Percentiles rank a stretch among this genome's conserved stretches.
phyloP scores from a whole-genome alignment of 306 rosid genomes.

The Astragalus glycyphyllos region DNA sequence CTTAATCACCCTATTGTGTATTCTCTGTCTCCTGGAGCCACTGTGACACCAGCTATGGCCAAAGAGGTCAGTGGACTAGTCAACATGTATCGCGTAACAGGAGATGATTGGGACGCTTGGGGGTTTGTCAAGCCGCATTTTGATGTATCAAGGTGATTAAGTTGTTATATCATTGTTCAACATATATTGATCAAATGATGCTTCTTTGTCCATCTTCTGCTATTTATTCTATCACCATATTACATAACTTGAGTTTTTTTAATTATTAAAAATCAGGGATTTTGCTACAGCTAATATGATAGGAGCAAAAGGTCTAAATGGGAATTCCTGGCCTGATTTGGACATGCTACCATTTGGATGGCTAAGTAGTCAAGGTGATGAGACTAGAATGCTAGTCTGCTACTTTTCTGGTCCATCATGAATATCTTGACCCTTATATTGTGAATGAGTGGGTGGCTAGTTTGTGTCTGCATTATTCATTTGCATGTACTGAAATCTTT shows the following conservation, averaged over 20 bases:
- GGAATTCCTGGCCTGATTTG: slow-evolving; percentile 98
- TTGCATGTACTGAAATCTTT: no score
- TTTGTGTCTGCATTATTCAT: no score
- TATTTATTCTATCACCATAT: slow-evolving; percentile 1
- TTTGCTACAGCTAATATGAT: slow-evolving; percentile 75
- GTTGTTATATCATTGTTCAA: not conserved
- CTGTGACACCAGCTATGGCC: slow-evolving; percentile 83
- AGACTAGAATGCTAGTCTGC: no score
- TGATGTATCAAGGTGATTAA: slow-evolving; percentile 71
- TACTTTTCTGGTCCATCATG: no score
- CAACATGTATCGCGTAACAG: slow-evolving; percentile 93
- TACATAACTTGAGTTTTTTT: slow-evolving; percentile 23
- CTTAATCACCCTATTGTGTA: slow-evolving; percentile 71
- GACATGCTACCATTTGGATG: slow-evolving; percentile 99
- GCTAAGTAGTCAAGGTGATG: slow-evolving; percentile 80
- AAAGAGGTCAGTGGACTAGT: slow-evolving; percentile 68
- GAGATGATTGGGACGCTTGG: slow-evolving; percentile 97
- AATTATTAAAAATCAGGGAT: slow-evolving; percentile 60
- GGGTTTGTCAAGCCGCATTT: slow-evolving; percentile 72
- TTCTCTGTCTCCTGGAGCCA: slow-evolving; percentile 91
- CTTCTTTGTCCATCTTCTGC: slow-evolving; percentile 34
- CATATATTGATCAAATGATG: not conserved
- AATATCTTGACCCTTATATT: not conserved
- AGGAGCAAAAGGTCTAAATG: slow-evolving; percentile 75
- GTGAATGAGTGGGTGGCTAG: no score